phyloP scores from a whole-genome alignment of 1,139 yeast species.

The Wickerhamomyces sp. region DNA sequence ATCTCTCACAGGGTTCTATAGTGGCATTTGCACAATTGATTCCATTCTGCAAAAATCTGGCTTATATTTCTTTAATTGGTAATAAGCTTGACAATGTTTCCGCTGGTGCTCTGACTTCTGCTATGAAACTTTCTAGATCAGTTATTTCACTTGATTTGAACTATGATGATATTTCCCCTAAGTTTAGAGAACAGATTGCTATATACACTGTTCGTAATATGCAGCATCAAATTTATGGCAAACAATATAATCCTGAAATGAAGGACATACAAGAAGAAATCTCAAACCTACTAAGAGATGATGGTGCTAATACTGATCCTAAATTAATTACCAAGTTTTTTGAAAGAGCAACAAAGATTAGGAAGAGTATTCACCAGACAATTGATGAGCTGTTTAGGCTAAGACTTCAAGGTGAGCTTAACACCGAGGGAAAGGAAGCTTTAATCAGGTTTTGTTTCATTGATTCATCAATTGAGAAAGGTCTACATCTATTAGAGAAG shows the following conservation, averaged over 20 bases:
- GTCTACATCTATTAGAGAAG: slow-evolving; percentile 47
- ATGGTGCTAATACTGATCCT: slow-evolving; percentile 25
- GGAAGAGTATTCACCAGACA: slow-evolving; percentile 45
- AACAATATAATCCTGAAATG: slow-evolving; percentile 15
- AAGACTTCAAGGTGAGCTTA: slow-evolving; percentile 49
- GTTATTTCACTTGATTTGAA: slow-evolving; percentile 62
- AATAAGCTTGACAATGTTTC: slow-evolving; percentile 48
- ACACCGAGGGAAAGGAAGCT: slow-evolving; percentile 68
- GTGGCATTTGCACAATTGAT: slow-evolving; percentile 55
- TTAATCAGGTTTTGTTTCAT: slow-evolving; percentile 61
- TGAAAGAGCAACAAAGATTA: slow-evolving; percentile 37
- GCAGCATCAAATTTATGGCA: slow-evolving; percentile 38
- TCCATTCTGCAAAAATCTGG: slow-evolving; percentile 56
- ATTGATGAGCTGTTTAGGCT: slow-evolving; percentile 54
- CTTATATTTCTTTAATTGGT: slow-evolving; percentile 58
- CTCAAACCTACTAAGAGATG: slow-evolving; percentile 26
- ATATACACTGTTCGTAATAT: slow-evolving; percentile 68
- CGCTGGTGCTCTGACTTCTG: slow-evolving; percentile 54
- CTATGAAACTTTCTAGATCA: slow-evolving; percentile 52
- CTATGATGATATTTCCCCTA: slow-evolving; percentile 45
- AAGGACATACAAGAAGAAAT: slow-evolving; percentile 30
- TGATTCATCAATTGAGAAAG: slow-evolving; percentile 67
- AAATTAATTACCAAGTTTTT: slow-evolving; percentile 36
- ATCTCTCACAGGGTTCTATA: slow-evolving; percentile 42
- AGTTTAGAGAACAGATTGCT: slow-evolving; percentile 52